These are phyloP conservation scores for Xylaria nigripes DNA, from an alignment of 495 filamentous ascomycete species.

Conservation along the genomic window DNA sequence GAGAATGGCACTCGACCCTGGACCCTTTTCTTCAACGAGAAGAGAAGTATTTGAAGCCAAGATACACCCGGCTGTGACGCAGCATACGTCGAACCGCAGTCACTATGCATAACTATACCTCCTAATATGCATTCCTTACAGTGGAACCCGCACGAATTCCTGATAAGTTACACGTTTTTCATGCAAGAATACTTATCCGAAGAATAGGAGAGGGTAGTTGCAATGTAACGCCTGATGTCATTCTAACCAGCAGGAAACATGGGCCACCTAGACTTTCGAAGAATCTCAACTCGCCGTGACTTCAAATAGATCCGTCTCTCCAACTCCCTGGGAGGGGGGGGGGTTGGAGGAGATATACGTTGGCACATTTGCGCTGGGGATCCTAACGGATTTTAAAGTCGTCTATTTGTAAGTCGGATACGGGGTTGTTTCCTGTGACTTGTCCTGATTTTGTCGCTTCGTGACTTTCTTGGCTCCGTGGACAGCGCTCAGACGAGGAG, in stretches of 20 bases:
- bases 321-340: neutral
- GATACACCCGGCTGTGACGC: neutral
- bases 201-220: constrained; percentile 1
- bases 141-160: neutral
- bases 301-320: neutral
- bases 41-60: neutral
- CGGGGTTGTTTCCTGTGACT: neutral
- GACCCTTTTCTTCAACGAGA: neutral
- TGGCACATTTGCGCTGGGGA: neutral
- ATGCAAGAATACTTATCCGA: neutral
- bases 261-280: neutral
- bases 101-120: constrained; percentile 2
- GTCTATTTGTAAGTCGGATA: neutral
- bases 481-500: neutral
- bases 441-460: neutral
- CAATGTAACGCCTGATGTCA: constrained; percentile 7
- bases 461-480: neutral
- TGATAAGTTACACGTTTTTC: neutral
- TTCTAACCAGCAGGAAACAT: neutral
- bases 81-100: neutral
- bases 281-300: neutral
- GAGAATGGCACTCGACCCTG: neutral
- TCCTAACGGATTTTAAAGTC: neutral
- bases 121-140: neutral
- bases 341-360: neutral